A percentile compares a stretch with the other conserved stretches of the same genome.
phyloP scores from a whole-genome alignment of 2,329 filamentous ascomycete genomes.

The Penicillium sp. region DNA sequence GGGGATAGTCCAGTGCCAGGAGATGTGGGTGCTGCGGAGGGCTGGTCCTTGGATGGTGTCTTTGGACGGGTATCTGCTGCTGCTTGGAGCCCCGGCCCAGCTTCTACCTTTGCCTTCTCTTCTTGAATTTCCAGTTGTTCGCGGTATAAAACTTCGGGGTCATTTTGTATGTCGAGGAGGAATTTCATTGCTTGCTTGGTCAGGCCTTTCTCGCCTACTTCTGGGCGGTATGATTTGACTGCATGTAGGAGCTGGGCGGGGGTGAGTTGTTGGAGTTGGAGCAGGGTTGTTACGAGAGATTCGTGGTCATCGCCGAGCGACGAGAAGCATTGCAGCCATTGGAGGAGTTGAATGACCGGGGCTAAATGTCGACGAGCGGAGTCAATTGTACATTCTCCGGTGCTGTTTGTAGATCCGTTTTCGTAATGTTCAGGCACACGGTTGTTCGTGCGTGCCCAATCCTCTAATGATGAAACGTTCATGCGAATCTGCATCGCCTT shows the following conservation, averaged over 20 bases:
- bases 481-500: constrained; percentile 99
- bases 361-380: constrained; percentile 79
- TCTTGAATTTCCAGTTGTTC: constrained; percentile 36
- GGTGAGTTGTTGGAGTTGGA: constrained; percentile 80
- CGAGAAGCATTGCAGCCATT: constrained; percentile 98
- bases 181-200: constrained; percentile 88
- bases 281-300: constrained; percentile 79
- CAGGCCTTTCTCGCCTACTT: constrained; percentile 90
- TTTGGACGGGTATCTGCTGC: constrained; percentile 27
- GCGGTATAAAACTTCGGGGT: constrained; percentile 58
- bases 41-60: constrained; percentile 27
- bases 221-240: constrained; percentile 87
- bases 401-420: constrained; percentile 79
- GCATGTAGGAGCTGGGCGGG: constrained; percentile 88
- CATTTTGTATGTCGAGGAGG: constrained; percentile 74
- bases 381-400: constrained; percentile 83
- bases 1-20: constrained; percentile 24
- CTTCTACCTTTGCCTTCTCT: constrained; percentile 22
- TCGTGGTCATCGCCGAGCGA: constrained; percentile 88
- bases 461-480: constrained; percentile 93
- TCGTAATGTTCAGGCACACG: constrained; percentile 94
- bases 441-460: constrained; percentile 94
- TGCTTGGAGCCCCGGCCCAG: constrained; percentile 10
- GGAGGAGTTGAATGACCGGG: constrained; percentile 86
- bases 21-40: constrained; percentile 17